These are phyloP conservation scores for Stagonosporopsis vannaccii DNA, from an alignment of 2,329 filamentous ascomycete species.

Conservation along the genomic window DNA sequence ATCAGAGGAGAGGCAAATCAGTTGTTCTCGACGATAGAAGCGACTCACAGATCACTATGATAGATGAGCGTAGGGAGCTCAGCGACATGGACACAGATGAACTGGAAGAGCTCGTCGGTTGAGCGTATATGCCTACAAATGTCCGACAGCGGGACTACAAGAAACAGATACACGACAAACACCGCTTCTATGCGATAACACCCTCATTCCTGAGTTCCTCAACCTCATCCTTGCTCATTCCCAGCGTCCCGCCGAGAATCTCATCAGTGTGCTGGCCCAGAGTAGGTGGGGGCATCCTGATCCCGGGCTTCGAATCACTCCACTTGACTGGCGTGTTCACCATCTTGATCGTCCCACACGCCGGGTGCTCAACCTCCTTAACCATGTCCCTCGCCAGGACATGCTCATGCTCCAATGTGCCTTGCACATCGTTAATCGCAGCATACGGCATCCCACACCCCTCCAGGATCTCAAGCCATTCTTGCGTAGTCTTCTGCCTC, in stretches of 20 bases:
- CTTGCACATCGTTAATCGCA: constrained; percentile 91
- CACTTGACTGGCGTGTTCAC: constrained; percentile 96
- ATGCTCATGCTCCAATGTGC: constrained; percentile 83
- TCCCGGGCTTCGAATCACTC: constrained; percentile 78
- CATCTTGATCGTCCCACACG: constrained; percentile 85
- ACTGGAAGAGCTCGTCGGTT: constrained; percentile 10
- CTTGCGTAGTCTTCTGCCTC: constrained; percentile 76
- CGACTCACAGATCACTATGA: background rate
- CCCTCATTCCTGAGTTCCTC: constrained; percentile 42
- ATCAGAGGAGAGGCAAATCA: background rate
- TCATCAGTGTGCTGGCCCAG: constrained; percentile 62
- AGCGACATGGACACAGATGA: constrained; percentile 18
- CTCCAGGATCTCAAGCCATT: constrained; percentile 88
- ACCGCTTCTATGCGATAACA: constrained; percentile 39
- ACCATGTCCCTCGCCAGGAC: constrained; percentile 85
- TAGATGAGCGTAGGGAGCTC: background rate
- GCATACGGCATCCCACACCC: constrained; percentile 94
- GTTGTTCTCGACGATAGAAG: background rate
- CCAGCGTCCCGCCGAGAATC: constrained; percentile 41
- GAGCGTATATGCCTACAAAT: background rate
- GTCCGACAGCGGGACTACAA: background rate
- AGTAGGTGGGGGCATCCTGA: constrained; percentile 80
- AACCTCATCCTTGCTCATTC: constrained; percentile 43
- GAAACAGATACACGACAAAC: background rate
- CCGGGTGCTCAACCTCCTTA: constrained; percentile 80